A percentile compares a stretch with the other conserved stretches of the same genome.
phyloP scores from a whole-genome alignment of 345 rosid genomes.

The Bretschneidera sinensis region DNA sequence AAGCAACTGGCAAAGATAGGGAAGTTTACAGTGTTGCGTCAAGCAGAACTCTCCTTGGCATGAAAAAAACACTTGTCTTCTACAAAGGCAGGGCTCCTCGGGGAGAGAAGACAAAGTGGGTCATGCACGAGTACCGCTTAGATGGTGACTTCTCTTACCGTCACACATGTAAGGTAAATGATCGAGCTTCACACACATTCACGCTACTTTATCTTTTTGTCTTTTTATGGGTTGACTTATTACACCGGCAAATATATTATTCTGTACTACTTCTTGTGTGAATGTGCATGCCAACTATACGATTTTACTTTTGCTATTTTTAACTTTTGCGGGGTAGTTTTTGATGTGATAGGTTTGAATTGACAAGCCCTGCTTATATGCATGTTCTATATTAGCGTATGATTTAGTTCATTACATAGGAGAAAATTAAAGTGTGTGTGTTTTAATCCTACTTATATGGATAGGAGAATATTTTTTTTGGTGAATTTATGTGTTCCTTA shows the following conservation, averaged over 20 bases:
- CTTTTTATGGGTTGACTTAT: conserved; percentile 42
- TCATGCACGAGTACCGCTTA: conserved; percentile 94
- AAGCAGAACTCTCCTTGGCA: conserved; percentile 61
- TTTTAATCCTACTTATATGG: no score
- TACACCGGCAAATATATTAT: no score
- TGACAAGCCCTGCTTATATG: conserved; percentile 12
- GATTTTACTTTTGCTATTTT: conserved; percentile 11
- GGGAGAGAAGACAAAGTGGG: conserved; percentile 92
- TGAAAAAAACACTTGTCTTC: conserved; percentile 86
- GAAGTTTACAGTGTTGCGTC: conserved; percentile 56
- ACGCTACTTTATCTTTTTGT: conserved; percentile 25
- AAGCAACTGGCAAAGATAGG: conserved; percentile 85
- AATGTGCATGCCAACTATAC: not conserved
- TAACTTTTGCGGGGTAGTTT: conserved; percentile 25
- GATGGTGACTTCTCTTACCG: conserved; percentile 73
- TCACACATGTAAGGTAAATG: conserved; percentile 81
- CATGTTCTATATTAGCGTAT: no score
- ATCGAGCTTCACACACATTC: not conserved
- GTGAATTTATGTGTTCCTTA: no score
- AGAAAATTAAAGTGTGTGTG: no score
- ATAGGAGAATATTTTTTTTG: no score
- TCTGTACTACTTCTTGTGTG: no score
- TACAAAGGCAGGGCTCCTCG: conserved; percentile 88
- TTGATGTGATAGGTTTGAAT: conserved; percentile 50
- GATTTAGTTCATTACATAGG: no score